These are phyloP conservation scores for Wallacemonas sp. DNA, from an alignment of 208 protist genomes.

Conservation along the genomic window DNA sequence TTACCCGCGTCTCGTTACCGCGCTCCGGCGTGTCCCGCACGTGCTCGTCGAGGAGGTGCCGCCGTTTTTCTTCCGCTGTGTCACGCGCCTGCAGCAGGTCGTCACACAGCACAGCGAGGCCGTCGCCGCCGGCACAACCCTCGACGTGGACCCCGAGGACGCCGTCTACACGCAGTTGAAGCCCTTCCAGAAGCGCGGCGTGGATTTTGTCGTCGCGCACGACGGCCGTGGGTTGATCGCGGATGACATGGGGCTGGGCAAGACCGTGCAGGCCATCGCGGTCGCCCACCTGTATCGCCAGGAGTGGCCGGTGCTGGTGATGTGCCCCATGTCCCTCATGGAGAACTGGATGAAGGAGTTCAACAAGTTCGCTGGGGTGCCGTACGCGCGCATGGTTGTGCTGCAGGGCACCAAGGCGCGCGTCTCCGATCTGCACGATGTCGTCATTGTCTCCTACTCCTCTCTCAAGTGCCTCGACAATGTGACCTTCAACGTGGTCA, in stretches of 20 bases:
- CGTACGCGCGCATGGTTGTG: conserved; percentile 73
- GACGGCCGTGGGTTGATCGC: conserved; percentile 91
- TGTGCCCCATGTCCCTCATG: conserved; percentile 92
- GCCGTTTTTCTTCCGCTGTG: conserved; percentile 75
- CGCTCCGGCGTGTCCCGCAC: conserved; percentile 32
- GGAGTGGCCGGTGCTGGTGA: conserved; percentile 95
- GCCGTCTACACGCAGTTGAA: conserved; percentile 71
- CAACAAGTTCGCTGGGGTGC: conserved; percentile 79
- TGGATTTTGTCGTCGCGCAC: conserved; percentile 76
- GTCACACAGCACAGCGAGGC: conserved; percentile 35
- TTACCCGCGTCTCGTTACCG: conserved; percentile 49
- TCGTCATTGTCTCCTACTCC: conserved; percentile 84
- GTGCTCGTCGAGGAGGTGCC: conserved; percentile 69
- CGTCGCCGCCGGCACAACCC: conserved; percentile 30
- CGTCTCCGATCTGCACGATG: conserved; percentile 48
- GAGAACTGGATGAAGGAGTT: conserved; percentile 94
- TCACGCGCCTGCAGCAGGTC: conserved; percentile 45
- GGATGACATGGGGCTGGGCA: conserved; percentile 98
- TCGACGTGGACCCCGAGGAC: conserved; percentile 52
- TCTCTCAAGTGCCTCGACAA: conserved; percentile 72
- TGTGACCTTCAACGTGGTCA: conserved; percentile 84
- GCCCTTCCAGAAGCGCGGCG: conserved; percentile 79
- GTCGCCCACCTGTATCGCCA: conserved; percentile 88
- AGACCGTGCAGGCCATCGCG: conserved; percentile 96
- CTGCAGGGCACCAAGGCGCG: conserved; percentile 57